Conservation (phyloP, 2,329 filamentous ascomycete species). For the Penicillium frequentans region DNA sequence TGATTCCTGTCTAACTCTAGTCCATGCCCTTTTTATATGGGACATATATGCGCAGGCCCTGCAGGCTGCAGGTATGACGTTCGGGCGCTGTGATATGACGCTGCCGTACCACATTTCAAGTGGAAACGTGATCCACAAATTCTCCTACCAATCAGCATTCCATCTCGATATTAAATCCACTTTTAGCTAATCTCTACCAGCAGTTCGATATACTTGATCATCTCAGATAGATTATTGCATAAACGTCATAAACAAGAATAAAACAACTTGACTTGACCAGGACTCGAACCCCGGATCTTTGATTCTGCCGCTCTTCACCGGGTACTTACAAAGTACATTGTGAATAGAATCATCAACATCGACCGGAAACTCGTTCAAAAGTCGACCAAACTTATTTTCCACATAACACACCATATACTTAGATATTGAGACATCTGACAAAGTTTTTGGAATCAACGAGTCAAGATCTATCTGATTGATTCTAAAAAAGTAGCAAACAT, state of each 20-base stretch:
- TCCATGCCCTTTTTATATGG: neutral
- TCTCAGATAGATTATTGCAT: neutral
- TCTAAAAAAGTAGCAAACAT: no score
- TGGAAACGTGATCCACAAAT: neutral
- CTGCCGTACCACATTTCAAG: slow-evolving; percentile 1
- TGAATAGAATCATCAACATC: neutral
- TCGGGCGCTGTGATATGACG: slow-evolving; percentile 17
- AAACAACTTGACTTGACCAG: neutral
- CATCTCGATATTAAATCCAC: neutral
- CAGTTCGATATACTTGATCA: neutral
- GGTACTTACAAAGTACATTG: neutral
- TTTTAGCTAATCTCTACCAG: neutral
- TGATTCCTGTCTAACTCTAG: neutral
- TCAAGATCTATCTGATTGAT: no score
- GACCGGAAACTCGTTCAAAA: neutral
- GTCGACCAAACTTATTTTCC: neutral
- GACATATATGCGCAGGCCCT: neutral
- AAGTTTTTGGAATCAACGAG: neutral
- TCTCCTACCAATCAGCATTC: neutral
- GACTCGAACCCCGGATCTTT: neutral
- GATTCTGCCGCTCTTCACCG: neutral
- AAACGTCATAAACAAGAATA: neutral
- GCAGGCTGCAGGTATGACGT: slow-evolving; percentile 19
- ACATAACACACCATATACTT: neutral
- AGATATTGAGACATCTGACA: neutral